Percentiles rank a stretch among this genome's conserved stretches.
Evolutionary conservation across 768 basidiomycete species (phyloP).

Genomic region (Mycena albidolilacea): DNA sequence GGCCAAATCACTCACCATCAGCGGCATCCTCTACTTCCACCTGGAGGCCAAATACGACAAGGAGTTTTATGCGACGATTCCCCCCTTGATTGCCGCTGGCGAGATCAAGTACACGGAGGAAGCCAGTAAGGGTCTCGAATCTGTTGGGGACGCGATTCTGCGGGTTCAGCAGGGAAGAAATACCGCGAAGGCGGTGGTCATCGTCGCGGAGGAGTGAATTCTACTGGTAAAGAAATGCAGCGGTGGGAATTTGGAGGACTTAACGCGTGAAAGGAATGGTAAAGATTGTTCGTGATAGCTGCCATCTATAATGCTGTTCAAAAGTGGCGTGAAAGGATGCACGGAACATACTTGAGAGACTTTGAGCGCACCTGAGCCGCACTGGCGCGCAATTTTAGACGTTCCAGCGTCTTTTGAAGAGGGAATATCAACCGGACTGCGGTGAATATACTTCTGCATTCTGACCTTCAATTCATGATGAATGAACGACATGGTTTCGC

Average conservation of each 20-base stretch:
- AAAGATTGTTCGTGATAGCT: too few species aligned
- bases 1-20: constrained; percentile 56
- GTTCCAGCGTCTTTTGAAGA: too few species aligned
- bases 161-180: constrained; percentile 49
- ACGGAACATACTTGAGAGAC: too few species aligned
- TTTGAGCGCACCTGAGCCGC: too few species aligned
- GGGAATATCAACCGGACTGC: too few species aligned
- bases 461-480: too few species aligned
- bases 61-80: constrained; percentile 58
- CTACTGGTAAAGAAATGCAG: not conserved
- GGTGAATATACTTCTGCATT: too few species aligned
- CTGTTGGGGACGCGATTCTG: constrained; percentile 50
- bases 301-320: too few species aligned
- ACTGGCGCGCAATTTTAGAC: too few species aligned
- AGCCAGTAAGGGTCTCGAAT: constrained; percentile 59
- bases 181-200: constrained; percentile 42
- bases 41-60: constrained; percentile 53
- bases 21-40: constrained; percentile 55
- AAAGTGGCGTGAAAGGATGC: too few species aligned
- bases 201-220: constrained; percentile 32
- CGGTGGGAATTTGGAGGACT: not conserved
- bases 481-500: too few species aligned
- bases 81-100: not conserved
- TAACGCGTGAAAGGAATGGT: too few species aligned
- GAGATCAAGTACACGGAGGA: constrained; percentile 56